Evolutionary conservation across 2,329 filamentous ascomycete species (phyloP), one percentile per base, ranked within the genome.

Genomic region (Aureobasidium sp.): DNA sequence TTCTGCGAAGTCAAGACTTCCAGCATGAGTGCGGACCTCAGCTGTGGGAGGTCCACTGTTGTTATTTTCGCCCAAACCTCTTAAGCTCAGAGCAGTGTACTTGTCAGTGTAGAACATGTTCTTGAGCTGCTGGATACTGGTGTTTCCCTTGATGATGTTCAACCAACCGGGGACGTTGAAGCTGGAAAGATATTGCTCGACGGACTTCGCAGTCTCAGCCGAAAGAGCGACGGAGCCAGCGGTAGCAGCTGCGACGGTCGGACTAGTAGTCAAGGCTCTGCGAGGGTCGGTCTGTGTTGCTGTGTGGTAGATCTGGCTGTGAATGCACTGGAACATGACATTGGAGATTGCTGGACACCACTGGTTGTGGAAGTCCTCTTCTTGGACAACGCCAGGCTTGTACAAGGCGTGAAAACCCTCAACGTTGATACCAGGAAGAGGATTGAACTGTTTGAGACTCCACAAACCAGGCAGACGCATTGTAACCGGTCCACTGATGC

Each of bases 151-250:
- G 25, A 58, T 47, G 4, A 39, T n/a, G 1, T 58, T 4, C 30
- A 58, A 16, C 54, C 54, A 58, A 21, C 16, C 34, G 14, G 54
- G 54, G 2, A 58, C 54, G 14, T 58, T 58, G 32, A 58, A 58
- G 14, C 34, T 58, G 4, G 11, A 21, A 3, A 58, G 14, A 10
- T 29, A 27, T 25, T 16, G 3, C 32, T 42, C 37, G 13, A 48
- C 30, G 1, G 21, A 36, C n/a, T 47, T 37, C 21, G 10, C 30
- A 27, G 42, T 21, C 7, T 47, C 25, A 1, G 32, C 32, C 9
- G 32, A 21, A 25, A 45, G 14, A 2, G 14, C 21, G 21, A 21
- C 21, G 1, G 21, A 21, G 21, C 21, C 21, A 25, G 42, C 13
- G 21, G 27, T 1, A 25, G 39, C 9, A 10, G 3, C 27, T 10